Percentiles rank a stretch among this genome's conserved stretches.
phyloP scores from a whole-genome alignment of 306 rosid genomes.

The Geum urbanum region DNA sequence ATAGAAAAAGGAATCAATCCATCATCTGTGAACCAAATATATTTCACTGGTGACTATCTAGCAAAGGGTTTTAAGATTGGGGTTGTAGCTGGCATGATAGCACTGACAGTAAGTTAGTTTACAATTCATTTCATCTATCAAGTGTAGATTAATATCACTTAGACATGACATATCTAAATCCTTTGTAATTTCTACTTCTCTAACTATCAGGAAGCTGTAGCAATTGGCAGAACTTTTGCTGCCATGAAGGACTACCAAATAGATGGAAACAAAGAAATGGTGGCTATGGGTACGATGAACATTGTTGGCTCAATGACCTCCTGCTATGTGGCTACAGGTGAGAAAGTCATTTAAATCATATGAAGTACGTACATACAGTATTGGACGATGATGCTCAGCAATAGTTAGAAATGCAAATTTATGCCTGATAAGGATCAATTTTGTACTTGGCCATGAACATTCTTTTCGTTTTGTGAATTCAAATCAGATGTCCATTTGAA shows the following conservation, averaged over 20 bases:
- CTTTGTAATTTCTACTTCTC: background rate
- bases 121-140: conserved; percentile 24
- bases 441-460: background rate
- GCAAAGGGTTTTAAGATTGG: conserved; percentile 78
- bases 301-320: conserved; percentile 92
- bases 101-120: conserved; percentile 65
- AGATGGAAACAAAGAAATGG: conserved; percentile 97
- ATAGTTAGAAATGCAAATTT: background rate
- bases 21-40: conserved; percentile 59
- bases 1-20: conserved; percentile 86
- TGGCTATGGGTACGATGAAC: conserved; percentile 91
- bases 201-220: conserved; percentile 72
- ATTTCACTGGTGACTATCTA: conserved; percentile 61
- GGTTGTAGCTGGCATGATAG: conserved; percentile 76
- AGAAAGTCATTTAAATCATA: conserved; percentile 19
- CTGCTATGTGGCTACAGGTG: conserved; percentile 97
- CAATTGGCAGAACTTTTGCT: conserved; percentile 98
- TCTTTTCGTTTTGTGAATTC: background rate
- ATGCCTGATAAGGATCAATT: background rate
- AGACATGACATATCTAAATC: conserved; percentile 1
- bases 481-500: background rate
- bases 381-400: background rate
- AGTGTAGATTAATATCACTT: conserved; percentile 11
- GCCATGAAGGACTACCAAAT: conserved; percentile 89
- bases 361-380: background rate